Percentiles rank a stretch among this genome's conserved stretches.
These are phyloP conservation scores for Fraxinus baroniana DNA, from an alignment of 305 asterid species.

Conservation along the genomic window DNA sequence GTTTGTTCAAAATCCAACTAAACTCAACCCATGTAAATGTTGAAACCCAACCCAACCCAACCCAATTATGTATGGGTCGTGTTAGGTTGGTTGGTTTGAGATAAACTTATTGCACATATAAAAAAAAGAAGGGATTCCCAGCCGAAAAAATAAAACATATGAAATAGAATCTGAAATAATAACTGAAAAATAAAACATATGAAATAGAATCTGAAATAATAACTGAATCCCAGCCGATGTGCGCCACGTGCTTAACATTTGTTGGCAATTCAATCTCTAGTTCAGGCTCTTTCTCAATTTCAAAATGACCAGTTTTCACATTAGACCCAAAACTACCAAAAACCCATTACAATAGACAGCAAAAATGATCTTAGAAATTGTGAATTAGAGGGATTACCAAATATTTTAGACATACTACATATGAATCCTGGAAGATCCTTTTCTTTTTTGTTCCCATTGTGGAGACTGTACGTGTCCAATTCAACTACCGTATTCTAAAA, in stretches of 20 bases:
- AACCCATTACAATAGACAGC: not conserved
- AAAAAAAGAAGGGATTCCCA: no score
- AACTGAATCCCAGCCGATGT: conserved; percentile 31
- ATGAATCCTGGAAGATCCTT: conserved; percentile 31
- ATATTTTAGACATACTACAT: conserved; percentile 24
- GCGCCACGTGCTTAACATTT: conserved; percentile 33
- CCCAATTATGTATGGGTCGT: no score
- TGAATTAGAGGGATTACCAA: conserved; percentile 22
- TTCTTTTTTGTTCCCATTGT: conserved; percentile 32
- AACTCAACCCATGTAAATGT: no score
- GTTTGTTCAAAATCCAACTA: no score
- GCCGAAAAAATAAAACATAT: no score
- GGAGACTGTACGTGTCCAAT: not conserved
- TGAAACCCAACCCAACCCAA: no score
- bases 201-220: no score
- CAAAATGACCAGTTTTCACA: not conserved
- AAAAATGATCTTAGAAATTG: not conserved
- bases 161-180: no score
- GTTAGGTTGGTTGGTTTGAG: no score
- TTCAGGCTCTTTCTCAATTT: conserved; percentile 31
- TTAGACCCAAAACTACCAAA: not conserved
- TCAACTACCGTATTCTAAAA: not conserved
- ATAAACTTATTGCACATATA: no score
- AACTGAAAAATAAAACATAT: no score
- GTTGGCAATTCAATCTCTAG: conserved; percentile 27